A percentile compares a stretch with the other conserved stretches of the same genome.
Conservation (phyloP, 345 rosid genomes). For the Psidium guajava region DNA sequence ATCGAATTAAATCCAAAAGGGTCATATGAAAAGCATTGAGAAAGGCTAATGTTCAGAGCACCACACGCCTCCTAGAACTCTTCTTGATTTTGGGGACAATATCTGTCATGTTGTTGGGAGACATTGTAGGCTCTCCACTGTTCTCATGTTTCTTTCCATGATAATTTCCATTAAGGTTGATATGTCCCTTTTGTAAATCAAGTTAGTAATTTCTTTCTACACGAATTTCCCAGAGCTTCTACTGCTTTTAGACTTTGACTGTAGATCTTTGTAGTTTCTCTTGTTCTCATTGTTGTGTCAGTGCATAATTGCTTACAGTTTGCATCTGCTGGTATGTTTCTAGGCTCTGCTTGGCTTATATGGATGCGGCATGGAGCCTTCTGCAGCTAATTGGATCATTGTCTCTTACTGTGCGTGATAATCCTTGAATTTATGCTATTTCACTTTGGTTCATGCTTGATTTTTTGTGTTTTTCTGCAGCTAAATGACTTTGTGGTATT, state of each 20-base stretch:
- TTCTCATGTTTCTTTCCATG: not conserved
- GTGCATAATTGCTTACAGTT: not conserved
- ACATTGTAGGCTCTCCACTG: not conserved
- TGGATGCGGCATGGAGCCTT: conserved; percentile 64
- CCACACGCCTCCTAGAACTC: not conserved
- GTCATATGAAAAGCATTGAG: not conserved
- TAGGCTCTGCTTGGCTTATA: conserved; percentile 59
- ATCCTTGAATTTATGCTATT: not conserved
- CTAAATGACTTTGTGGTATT: not conserved
- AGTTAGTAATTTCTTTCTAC: not conserved
- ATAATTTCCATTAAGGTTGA: not conserved
- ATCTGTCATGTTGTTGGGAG: not conserved
- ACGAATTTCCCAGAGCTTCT: not conserved
- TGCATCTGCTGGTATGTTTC: not conserved
- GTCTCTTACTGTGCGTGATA: conserved; percentile 47
- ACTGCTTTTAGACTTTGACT: not conserved
- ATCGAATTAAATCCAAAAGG: not conserved
- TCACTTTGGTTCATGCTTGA: not conserved
- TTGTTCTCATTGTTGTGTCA: not conserved
- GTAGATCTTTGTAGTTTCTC: not conserved
- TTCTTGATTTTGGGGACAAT: not conserved
- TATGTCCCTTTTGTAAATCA: not conserved
- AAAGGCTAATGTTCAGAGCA: not conserved
- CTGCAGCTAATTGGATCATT: conserved; percentile 39
- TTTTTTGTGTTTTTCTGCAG: not conserved